Evolutionary conservation across 192 early-diverging fungal genomes (phyloP).

Genomic region (Dissophora globulifera): DNA sequence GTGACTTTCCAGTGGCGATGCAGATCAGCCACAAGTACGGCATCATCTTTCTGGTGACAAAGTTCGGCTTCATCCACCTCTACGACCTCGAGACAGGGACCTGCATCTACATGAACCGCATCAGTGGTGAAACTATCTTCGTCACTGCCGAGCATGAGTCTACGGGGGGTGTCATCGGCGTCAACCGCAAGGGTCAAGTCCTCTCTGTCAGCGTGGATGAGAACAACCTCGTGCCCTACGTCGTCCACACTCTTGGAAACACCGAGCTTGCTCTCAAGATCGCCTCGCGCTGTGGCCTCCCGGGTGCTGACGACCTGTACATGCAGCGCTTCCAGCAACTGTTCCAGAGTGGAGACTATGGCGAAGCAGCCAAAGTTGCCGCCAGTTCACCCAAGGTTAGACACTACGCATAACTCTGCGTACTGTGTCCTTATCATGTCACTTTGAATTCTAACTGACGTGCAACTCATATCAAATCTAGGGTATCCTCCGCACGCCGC

Average conservation of each 20-base stretch:
- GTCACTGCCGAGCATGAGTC: conserved; percentile 89
- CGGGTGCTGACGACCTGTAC: conserved; percentile 94
- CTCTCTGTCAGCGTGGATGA: conserved; percentile 95
- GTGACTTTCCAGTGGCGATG: conserved; percentile 97
- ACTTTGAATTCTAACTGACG: neutral
- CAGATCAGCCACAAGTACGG: conserved; percentile 95
- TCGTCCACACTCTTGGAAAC: conserved; percentile 84
- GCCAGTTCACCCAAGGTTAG: conserved; percentile 89
- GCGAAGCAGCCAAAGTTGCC: conserved; percentile 94
- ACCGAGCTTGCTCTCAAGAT: conserved; percentile 90
- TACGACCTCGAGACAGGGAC: conserved; percentile 96
- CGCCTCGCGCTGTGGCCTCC: conserved; percentile 88
- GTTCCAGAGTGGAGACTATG: conserved; percentile 77
- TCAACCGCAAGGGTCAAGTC: conserved; percentile 97
- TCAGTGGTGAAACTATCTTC: conserved; percentile 98
- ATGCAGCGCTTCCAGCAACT: conserved; percentile 89
- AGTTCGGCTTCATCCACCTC: conserved; percentile 97
- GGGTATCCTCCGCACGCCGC: conserved; percentile 93
- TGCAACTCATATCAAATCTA: conserved; percentile 29
- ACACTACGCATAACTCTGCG: neutral
- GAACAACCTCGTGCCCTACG: conserved; percentile 89
- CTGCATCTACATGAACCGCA: conserved; percentile 98
- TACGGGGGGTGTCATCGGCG: conserved; percentile 91
- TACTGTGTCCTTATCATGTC: neutral
- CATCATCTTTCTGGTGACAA: conserved; percentile 95